Conservation (phyloP, 352 stramenopile species). For the Thalassiosira exigua region DNA sequence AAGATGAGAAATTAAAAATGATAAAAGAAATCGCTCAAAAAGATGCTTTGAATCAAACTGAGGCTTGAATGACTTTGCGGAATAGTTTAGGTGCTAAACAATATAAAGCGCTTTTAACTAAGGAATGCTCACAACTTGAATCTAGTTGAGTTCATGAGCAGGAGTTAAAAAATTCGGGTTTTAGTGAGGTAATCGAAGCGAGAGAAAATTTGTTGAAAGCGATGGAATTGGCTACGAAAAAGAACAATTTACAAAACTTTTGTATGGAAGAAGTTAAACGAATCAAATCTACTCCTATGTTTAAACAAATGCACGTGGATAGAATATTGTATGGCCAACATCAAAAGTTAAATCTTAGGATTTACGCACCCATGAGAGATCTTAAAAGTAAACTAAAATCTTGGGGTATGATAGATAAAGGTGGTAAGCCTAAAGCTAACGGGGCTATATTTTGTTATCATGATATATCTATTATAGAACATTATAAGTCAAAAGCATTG, state of each 20-base stretch:
- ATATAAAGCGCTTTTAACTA: constrained; percentile 7
- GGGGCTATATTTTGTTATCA: constrained; percentile 2
- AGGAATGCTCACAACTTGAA: constrained; percentile 1
- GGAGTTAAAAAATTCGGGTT: constrained; percentile 1
- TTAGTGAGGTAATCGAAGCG: constrained; percentile 7
- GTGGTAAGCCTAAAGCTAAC: constrained; percentile 2
- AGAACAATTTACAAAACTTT: constrained; percentile 10
- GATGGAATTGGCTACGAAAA: constrained; percentile 1
- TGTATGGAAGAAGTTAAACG: constrained; percentile 3
- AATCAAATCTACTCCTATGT: constrained; percentile 4
- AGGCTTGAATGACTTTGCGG: not conserved
- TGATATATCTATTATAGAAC: constrained; percentile 6
- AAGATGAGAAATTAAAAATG: constrained; percentile 3
- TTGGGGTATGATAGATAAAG: constrained; percentile 6
- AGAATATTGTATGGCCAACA: constrained; percentile 1
- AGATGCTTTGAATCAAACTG: constrained; percentile 8
- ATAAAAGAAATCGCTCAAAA: constrained; percentile 8
- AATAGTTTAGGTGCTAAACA: constrained; percentile 7
- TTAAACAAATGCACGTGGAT: constrained; percentile 5
- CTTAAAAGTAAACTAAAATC: constrained; percentile 9
- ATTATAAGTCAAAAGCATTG: constrained; percentile 9
- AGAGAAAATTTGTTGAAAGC: constrained; percentile 8
- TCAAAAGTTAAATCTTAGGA: constrained; percentile 8
- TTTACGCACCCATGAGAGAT: constrained; percentile 5
- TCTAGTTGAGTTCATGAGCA: not conserved